phyloP scores from a whole-genome alignment of 2,329 filamentous ascomycete species.

The Chalara sp. region DNA sequence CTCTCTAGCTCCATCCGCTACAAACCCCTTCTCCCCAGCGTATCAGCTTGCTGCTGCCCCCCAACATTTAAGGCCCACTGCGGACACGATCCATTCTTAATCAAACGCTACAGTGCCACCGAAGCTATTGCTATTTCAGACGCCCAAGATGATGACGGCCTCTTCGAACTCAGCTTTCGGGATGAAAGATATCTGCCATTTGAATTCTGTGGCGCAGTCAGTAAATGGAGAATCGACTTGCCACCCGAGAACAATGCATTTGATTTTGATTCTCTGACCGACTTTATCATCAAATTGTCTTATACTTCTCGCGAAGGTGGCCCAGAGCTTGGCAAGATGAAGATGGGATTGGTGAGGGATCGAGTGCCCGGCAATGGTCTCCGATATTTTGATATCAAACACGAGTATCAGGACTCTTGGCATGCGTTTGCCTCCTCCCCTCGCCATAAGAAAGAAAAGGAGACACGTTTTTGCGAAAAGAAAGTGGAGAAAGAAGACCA shows the following conservation, averaged over 20 bases:
- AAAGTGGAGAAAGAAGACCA: neutral
- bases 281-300: neutral
- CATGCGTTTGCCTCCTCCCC: neutral
- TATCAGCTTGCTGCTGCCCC: neutral
- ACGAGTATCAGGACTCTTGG: neutral
- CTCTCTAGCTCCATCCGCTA: conserved; percentile 2
- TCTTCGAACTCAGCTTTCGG: conserved; percentile 1
- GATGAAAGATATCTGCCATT: conserved; percentile 2
- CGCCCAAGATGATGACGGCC: neutral
- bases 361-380: neutral
- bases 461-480: neutral
- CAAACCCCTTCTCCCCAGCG: neutral
- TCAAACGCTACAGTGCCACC: neutral
- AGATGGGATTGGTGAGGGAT: neutral
- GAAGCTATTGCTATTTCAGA: neutral
- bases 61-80: neutral
- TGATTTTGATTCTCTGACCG: neutral
- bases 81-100: neutral
- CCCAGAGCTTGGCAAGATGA: conserved; percentile 16
- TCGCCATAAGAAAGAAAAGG: neutral
- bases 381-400: neutral
- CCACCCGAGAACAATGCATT: conserved; percentile 1
- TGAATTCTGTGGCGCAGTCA: conserved; percentile 2
- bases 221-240: conserved; percentile 1
- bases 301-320: conserved; percentile 4